These are phyloP conservation scores for Chaetomium sp. DNA, from an alignment of 2,329 filamentous ascomycete species.

Conservation along the genomic window DNA sequence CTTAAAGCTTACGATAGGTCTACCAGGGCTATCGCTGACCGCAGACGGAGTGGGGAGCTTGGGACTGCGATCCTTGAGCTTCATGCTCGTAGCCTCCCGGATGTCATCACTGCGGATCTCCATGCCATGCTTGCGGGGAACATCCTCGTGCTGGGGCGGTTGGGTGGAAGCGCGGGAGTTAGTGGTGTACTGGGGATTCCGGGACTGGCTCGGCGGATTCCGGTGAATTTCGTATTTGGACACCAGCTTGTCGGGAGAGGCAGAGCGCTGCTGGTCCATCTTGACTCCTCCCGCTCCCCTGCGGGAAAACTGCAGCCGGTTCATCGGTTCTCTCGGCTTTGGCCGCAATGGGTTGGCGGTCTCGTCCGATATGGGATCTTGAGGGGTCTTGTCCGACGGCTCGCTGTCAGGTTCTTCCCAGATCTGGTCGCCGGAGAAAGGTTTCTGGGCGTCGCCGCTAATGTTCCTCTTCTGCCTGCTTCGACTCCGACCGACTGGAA, in stretches of 20 bases:
- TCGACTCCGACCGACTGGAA: conserved; percentile 44
- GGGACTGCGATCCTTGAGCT: conserved; percentile 74
- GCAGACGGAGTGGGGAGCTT: conserved; percentile 83
- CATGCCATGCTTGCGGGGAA: conserved; percentile 65
- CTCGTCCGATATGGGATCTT: conserved; percentile 19
- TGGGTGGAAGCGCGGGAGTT: conserved; percentile 44
- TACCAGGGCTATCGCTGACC: conserved; percentile 82
- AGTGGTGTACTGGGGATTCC: conserved; percentile 70
- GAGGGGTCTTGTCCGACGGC: conserved; percentile 24
- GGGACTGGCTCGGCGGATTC: conserved; percentile 76
- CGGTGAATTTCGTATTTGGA: conserved; percentile 61
- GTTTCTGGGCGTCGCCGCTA: conserved; percentile 59
- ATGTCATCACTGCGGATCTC: conserved; percentile 86
- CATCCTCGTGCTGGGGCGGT: conserved; percentile 34
- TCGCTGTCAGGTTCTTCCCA: conserved; percentile 76
- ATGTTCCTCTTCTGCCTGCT: conserved; percentile 64
- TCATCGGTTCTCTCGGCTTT: conserved; percentile 60
- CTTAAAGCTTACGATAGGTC: conserved; percentile 97
- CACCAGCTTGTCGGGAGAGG: conserved; percentile 37
- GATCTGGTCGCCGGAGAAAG: conserved; percentile 72
- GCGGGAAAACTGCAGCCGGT: conserved; percentile 50
- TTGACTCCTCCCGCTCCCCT: conserved; percentile 32
- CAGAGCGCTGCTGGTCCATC: conserved; percentile 32
- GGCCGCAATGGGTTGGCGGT: conserved; percentile 43
- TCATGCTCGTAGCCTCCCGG: conserved; percentile 83